Evolutionary conservation across 2,329 filamentous ascomycete genomes (phyloP), one percentile per base, ranked within the genome.

Genomic region (Ophiostoma sp.): DNA sequence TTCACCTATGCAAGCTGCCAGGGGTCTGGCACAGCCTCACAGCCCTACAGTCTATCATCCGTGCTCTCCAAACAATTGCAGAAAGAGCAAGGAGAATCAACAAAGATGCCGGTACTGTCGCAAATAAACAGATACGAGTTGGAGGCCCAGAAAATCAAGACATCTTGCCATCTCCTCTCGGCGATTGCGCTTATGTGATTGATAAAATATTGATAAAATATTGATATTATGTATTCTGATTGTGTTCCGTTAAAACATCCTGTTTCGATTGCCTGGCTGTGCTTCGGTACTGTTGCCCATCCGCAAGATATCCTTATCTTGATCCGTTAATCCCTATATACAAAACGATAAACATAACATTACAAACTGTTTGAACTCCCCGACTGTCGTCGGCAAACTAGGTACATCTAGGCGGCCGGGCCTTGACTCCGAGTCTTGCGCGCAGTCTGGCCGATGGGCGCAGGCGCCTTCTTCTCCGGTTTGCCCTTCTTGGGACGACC

Each of bases 341-440:
- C 38, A 62, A n/a, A 62, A 18, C 40, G 42, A 63, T 44, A 41
- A 41, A 41, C 45, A 49, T 14, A 49, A 27, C 27, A 27, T 27
- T 27, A 58, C 18, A 14, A 60, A 60, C 4, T 11, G 14, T 16
- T 40, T 62, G 3, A 40, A 1, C n/a, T 6, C n/a, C 8, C 55
- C 5, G 38, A 4, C 42, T 44, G 42, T 12, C 42, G 42, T 44
- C 11, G 42, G 11, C 7, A 38, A 14, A 38, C 0, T 6, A 1
- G 27, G 14, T 2, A 41, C 6, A 49, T 11, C 5, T 40, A 68
- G 38, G 69, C 69, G 27, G 42, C 71, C 4, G 69, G 73, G 3
- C 76, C 77, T 68, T 80, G 78, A 70, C 78, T 80, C 66, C 78
- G 75, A 1, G 78, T 80, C 74, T 78, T 79, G 36, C 78, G 75